Evolutionary conservation across 2,329 filamentous ascomycete genomes (phyloP), one percentile per base, ranked within the genome.

Genomic region (Phaeosphaeriaceae sp.): DNA sequence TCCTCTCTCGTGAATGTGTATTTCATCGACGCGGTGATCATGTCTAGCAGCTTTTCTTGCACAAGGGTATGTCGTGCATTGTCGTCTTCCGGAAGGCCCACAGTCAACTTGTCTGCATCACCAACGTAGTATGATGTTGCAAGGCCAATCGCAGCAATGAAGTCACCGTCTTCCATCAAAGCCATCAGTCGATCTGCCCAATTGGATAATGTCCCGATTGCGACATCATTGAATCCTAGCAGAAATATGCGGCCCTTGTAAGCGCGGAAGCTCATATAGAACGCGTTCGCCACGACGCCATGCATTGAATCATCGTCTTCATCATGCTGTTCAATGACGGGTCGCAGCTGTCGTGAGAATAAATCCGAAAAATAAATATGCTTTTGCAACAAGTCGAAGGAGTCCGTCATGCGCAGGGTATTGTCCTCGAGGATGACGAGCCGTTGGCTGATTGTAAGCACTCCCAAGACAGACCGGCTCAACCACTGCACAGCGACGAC

Each of bases 401-500:
- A 92, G 71, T 99, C 95, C 0, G 95, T 98, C 80, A 97, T 92
- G 58, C 92, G 90, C 84, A 98, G 91, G 4, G 69, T 70, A 58
- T 88, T 87, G 75, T 99, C 95, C 78, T 99, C 96, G 3, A 99
- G 83, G 51, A 99, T 93, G 23, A 99, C 88, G 48, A 99, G 83
- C 60, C 94, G 88, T 76, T 99, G 96, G 21, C 94, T 97, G 64
- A 98, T 94, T 2, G 96, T 99, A 57, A 99, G 82, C 28, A 98
- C 90, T 1, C 91, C 92, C 53, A 99, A 81, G 0, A 99, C 94
- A 2, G 95, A 98, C 62, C 93, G 89, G 70, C 93, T 97, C 22
- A 99, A 84, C 96, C 95, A 99, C 75, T 99, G 95, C 3, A 98
- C 91, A 1, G 94, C 93, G 58, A 97, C 95, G 64, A 99, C 97